Evolutionary conservation across 441 rosid genomes (phyloP), one percentile per base, ranked within the genome.

Genomic region (Adansonia madagascariensis): DNA sequence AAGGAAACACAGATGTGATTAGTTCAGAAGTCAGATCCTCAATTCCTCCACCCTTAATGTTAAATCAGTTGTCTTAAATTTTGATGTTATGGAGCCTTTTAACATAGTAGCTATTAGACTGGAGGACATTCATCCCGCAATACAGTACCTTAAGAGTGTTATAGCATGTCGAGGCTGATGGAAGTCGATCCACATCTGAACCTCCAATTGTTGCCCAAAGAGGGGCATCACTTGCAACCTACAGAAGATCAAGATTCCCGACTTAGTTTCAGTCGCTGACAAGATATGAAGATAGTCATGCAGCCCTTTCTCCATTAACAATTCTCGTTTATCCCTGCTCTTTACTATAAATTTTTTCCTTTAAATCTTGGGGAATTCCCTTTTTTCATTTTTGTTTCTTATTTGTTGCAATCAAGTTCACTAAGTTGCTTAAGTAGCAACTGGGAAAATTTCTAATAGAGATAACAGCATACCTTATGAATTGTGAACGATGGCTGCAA

Each of bases 131-230:
- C 66, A 57, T 53, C 9, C 71, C 64, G 20, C 9, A 43, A 52
- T 47, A 43, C 52, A 71, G 35, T 80, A 95, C 98, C 98, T 97
- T 97, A 74, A 97, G 98, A 75, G 98, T 97, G 85, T 97, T 97
- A 87, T 97, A 94, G 91, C 99, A 97, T 24, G 99, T 94, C 62
- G 99, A 97, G 82, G 99, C 97, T 47, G 98, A 97, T 75, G 99
- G 98, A 85, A 97, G 99, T 79, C 99, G 89, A 74, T 94, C 99
- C 64, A 94, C 95, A 80, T 97, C 99, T 80, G 93, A 97, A 78
- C 99, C 99, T 76, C 99, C 98, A 78, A 97, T 82, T 52, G 95
- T 79, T 31, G 98, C 98, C 99, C 98, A 97, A 63, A 97, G 88
- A 77, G 98, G 89, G 50, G 92, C 86, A 84, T 94, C 98, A 78